These are phyloP conservation scores for Geoglossum cookeanum DNA, from an alignment of 2,329 filamentous ascomycete genomes.

Conservation along the genomic window DNA sequence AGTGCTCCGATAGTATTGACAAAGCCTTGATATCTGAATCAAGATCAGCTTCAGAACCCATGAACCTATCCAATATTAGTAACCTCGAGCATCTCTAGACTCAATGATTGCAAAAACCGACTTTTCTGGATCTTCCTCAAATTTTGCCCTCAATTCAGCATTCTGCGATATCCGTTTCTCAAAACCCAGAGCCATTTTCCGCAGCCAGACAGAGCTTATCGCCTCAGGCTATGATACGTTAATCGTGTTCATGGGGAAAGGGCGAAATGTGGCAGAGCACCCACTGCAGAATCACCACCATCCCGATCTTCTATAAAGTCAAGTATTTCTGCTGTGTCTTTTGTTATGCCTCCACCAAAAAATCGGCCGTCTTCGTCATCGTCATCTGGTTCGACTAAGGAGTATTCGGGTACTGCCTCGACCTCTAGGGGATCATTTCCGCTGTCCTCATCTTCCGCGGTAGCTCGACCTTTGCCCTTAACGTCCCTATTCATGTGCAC, in stretches of 20 bases:
- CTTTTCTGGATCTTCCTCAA: slow-evolving; percentile 60
- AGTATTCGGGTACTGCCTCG: slow-evolving; percentile 34
- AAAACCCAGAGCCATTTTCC: slow-evolving; percentile 62
- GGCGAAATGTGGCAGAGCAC: slow-evolving; percentile 2
- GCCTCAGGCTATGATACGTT: slow-evolving; percentile 38
- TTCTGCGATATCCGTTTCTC: slow-evolving; percentile 87
- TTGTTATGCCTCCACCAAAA: slow-evolving; percentile 78
- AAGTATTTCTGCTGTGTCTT: slow-evolving; percentile 62
- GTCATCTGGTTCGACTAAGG: slow-evolving; percentile 42
- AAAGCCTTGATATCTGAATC: slow-evolving; percentile 75
- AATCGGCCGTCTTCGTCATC: slow-evolving; percentile 91
- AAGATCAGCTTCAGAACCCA: slow-evolving; percentile 71
- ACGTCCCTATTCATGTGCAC: slow-evolving; percentile 29
- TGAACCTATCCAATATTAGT: slow-evolving; percentile 31
- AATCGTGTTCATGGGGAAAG: background rate
- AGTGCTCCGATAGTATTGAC: slow-evolving; percentile 72
- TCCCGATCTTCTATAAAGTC: slow-evolving; percentile 67
- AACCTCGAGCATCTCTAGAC: slow-evolving; percentile 9
- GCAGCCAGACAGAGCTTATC: slow-evolving; percentile 68
- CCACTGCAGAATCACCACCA: slow-evolving; percentile 27
- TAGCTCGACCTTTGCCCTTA: slow-evolving; percentile 27
- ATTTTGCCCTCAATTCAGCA: slow-evolving; percentile 69
- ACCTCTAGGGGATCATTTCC: slow-evolving; percentile 31
- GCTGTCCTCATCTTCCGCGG: slow-evolving; percentile 27
- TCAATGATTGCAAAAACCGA: slow-evolving; percentile 17